Base-by-base conservation (phyloP, 1,284 basidiomycete genomes). In the Ustilago tritici region DNA sequence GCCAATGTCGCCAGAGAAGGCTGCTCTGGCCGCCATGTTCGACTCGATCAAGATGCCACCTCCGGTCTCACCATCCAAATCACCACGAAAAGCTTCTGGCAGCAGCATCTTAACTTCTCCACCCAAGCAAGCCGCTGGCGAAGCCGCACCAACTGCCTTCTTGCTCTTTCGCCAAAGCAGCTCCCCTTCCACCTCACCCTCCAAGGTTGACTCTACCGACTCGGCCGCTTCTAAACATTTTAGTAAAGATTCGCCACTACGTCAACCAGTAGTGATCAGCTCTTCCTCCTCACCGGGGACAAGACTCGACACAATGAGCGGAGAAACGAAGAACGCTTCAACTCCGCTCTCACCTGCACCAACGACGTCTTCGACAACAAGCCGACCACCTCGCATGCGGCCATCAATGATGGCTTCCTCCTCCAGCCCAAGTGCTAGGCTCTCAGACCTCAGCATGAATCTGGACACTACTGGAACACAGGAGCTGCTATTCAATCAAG, bases 1-100 rank as follows among this genome's bases (percentile, higher is more conserved):
- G 55, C 63, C 70, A 2, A 77, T 77, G 69, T 72, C 70, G 15
- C 75, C 75, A n/a, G 75, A 77, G 43, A 72, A 72, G 36, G 63
- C 62, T 10, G 75, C 75, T 8, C 41, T 77, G 2, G 75, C 75
- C 11, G 75, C 75, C 41, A 77, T 72, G 56, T 77, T 77, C 31
- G 75, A 77, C 28, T 65, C 70, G 11, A 77, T 77, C 64, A 56
- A 60, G 34, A 77, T 77, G 75, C 74, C 74, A 2, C 60, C 66
- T 23, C 75, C 75, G 4, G 38, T 36, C n/a, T 72, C 75, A 19
- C 75, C 70, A 3, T 53, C 58, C 0, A 76, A 71, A n/a, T 76
- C 75, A n/a, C 75, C 70, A 12, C 69, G 75, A 19, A 72, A 72
- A 32, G 62, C 65, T 4, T 67, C 67, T 3, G 58, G 61, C 19